These are phyloP conservation scores for Neodidymelliopsis sp. DNA, from an alignment of 2,329 filamentous ascomycete species.

Conservation along the genomic window DNA sequence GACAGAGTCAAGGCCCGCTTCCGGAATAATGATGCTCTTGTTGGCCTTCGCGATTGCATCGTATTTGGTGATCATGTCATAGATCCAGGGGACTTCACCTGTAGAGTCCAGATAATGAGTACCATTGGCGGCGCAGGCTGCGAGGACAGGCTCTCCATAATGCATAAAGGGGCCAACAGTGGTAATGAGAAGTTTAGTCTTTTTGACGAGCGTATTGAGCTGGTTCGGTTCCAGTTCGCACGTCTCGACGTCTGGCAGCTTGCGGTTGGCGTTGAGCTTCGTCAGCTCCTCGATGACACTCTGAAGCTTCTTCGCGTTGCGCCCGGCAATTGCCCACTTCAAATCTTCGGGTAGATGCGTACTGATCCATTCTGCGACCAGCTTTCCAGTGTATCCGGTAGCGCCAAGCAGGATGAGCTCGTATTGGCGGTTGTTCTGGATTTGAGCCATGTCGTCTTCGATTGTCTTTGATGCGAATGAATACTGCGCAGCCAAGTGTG, in stretches of 20 bases:
- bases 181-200: slow-evolving; percentile 66
- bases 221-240: slow-evolving; percentile 57
- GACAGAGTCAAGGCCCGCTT: slow-evolving; percentile 67
- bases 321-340: slow-evolving; percentile 88
- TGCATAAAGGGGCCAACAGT: slow-evolving; percentile 69
- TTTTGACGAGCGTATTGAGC: slow-evolving; percentile 60
- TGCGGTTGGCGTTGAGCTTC: slow-evolving; percentile 71
- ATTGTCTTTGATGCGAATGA: slow-evolving; percentile 5
- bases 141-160: slow-evolving; percentile 70
- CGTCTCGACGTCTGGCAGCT: slow-evolving; percentile 53
- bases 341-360: slow-evolving; percentile 74
- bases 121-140: slow-evolving; percentile 69
- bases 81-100: slow-evolving; percentile 70
- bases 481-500: slow-evolving; percentile 10
- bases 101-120: slow-evolving; percentile 74
- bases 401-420: slow-evolving; percentile 73
- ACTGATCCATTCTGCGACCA: slow-evolving; percentile 78
- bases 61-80: slow-evolving; percentile 68
- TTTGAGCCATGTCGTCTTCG: slow-evolving; percentile 30
- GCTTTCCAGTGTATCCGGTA: slow-evolving; percentile 83
- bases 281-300: slow-evolving; percentile 72
- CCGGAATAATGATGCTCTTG: slow-evolving; percentile 67
- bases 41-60: slow-evolving; percentile 66
- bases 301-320: slow-evolving; percentile 78
- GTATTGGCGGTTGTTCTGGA: slow-evolving; percentile 58